Base-by-base conservation (phyloP, 1,284 basidiomycete genomes). In the Chondrostereum purpureum region DNA sequence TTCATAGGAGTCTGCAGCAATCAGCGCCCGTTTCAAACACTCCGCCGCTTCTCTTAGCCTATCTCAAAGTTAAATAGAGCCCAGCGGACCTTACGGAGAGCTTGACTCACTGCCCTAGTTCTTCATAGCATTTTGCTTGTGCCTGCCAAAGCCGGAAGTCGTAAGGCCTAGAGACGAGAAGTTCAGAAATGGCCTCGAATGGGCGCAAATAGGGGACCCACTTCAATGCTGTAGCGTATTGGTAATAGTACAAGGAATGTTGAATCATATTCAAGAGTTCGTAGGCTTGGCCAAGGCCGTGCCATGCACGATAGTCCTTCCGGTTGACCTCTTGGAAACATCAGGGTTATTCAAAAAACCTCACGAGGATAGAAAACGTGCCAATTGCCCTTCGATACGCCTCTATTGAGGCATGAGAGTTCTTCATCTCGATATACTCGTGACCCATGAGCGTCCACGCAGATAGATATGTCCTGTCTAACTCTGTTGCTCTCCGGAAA, bases 401-500 rank as follows among this genome's bases (percentile, higher is more conserved):
- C 66, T 98, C 96, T 45, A 98, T 95, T 1, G 96, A 96, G 2
- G 96, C 95, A 70, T 98, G 94, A 13, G 92, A 92, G 65, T 99
- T 99, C 67, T 98, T 98, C 77, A 98, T 83, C 68, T 99, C 96
- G 45, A 99, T 88, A 59, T 92, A 99, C 64, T 98, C 96, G 64
- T 99, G 96, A 0, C 96, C 96, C 85, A 99, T 92, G 50, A 99
- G 66, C n/a, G 95, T 98, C 96, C 96, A 99, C 3, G 96, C 96
- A 2, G 92, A 88, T 17, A 98, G 74, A 64, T 94, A 99, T 4
- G 90, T 92, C 50, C 88, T 78, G 64, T 99, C 95, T 42, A 99
- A 78, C 56, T 94, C 86, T 14, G 95, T 88, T 6, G 95, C 94
- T 47, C 94, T 80, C 53, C 87, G 80, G 67, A 99, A 99, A 63